phyloP scores from a whole-genome alignment of 495 filamentous ascomycete genomes.

The Penicillium tannophilum region DNA sequence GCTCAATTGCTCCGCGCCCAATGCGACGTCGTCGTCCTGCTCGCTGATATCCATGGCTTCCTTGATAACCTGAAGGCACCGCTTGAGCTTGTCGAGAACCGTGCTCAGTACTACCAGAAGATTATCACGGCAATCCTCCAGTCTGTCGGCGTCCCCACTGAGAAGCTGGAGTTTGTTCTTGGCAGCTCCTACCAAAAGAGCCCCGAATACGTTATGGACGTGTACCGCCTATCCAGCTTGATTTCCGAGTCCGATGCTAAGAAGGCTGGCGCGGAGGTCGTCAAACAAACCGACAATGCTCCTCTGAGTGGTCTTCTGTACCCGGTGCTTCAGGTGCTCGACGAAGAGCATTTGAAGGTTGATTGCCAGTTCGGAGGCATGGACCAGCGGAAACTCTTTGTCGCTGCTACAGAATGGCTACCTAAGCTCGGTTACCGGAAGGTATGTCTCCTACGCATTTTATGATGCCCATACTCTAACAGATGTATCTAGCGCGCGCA shows the following conservation, averaged over 20 bases:
- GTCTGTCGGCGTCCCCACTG: slow-evolving; percentile 71
- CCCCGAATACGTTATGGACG: slow-evolving; percentile 45
- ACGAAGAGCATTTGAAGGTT: slow-evolving; percentile 86
- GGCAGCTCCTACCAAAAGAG: slow-evolving; percentile 78
- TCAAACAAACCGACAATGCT: slow-evolving; percentile 82
- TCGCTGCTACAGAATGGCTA: slow-evolving; percentile 63
- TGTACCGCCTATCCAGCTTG: slow-evolving; percentile 43
- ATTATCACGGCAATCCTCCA: slow-evolving; percentile 66
- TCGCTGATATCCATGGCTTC: slow-evolving; percentile 69
- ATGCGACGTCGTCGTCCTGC: slow-evolving; percentile 77
- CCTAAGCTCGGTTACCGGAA: slow-evolving; percentile 52
- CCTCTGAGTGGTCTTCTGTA: slow-evolving; percentile 82
- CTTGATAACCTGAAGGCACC: slow-evolving; percentile 65
- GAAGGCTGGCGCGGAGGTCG: slow-evolving; percentile 88
- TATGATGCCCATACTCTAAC: not conserved
- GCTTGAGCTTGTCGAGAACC: slow-evolving; percentile 80
- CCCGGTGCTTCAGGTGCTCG: slow-evolving; percentile 72
- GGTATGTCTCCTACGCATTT: slow-evolving; percentile 18
- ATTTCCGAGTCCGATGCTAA: slow-evolving; percentile 60
- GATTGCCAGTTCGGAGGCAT: slow-evolving; percentile 70
- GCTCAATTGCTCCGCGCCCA: slow-evolving; percentile 77
- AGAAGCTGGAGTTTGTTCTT: slow-evolving; percentile 80
- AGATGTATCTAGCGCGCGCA: slow-evolving; percentile 62
- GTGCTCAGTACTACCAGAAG: slow-evolving; percentile 71
- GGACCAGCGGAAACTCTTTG: slow-evolving; percentile 84